Base-by-base conservation (phyloP, 345 rosid genomes). In the Corymbia maculata region DNA sequence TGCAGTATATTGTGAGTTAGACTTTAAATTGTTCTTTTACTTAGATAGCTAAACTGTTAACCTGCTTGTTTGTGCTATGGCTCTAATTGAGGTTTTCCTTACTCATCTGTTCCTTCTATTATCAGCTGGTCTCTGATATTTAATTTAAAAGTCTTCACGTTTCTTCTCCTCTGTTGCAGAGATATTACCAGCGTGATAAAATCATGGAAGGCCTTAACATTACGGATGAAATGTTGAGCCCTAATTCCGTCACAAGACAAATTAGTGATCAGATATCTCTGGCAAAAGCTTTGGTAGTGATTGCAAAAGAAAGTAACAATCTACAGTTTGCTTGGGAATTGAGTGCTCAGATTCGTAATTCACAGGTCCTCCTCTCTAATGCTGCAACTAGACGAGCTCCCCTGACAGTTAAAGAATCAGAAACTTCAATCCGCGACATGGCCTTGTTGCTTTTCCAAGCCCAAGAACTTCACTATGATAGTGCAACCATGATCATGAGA, bases 291-390 rank as follows among this genome's bases (percentile, higher is more conserved):
- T 94, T 96, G 88, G 97, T 97, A 30, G 98, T 95, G 88, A 97
- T 97, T 88, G 98, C 98, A 22, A 97, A 97, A 93, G 99, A 97
- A 92, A 96, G 97, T 91, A 97, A 91, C 89, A 97, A 97, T 88
- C 95, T 96, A 59, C 99, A 97, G 92, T 95, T 96, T 91, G 99
- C 99, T 28, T 97, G 99, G 99, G 99, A 96, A 86, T 90, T 97
- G 88, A 96, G 99, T 89, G 98, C 99, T 51, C 99, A 97, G 91
- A 97, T 97, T 89, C 98, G 98, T 68, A 95, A 93, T 88, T 96
- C 97, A 6, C 99, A 96, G 92, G 87, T 91, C 89, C 96, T 97
- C 52, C 93, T 97, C 79, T 97, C 99, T 3, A 93, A 75, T 89
- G 97, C 96, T 86, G 98, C 99, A 68, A 93, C 94, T 82, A 93